Base-by-base conservation (phyloP, 2,329 filamentous ascomycete species). In the Epichloe sp. region DNA sequence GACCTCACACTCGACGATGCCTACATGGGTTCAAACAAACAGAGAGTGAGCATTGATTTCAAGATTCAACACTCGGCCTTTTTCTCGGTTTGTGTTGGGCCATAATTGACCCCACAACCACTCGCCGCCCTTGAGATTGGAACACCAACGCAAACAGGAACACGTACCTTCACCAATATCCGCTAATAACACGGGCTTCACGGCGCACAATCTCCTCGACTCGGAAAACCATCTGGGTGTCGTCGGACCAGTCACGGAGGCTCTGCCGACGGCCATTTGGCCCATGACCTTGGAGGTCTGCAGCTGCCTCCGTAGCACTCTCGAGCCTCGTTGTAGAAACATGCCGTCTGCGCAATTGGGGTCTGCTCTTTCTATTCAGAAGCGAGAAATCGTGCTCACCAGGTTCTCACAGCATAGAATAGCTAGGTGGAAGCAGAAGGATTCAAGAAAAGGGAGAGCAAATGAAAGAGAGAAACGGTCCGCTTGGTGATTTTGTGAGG, bases 1-100 rank as follows among this genome's bases (percentile, higher is more conserved):
- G 62, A 98, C 88, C 69, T 98, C 93, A 64, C 93, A 95, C 71
- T 98, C 93, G 65, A 93, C 90, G 62, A 97, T 98, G 51, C 93
- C 93, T 93, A 60, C 40, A 31, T 31, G 23, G 3, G 12, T 31
- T 19, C 40, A 42, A 42, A 19, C 2, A 26, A 26, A 23, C 5
- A 42, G 19, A 19, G 12, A 42, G 12, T 44, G 17, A 44, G 23
- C 15, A 23, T 7, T n/a, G 14, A 26, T 15, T 21, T 34, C 15
- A 12, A 19, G 10, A 42, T 17, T 11, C 15, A 11, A 42, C 21
- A 17, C 10, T 42, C 4, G 14, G 10, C n/a, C 17, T 42, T 42
- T 17, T 42, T 42, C 17, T 11, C n/a, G 23, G 21, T 44, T n/a
- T 34, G 12, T 44, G 6, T 5, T 17, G 12, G 41, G 17, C 41